Evolutionary conservation across 2,329 filamentous ascomycete species (phyloP).

Genomic region (Tolypocladium sp.): DNA sequence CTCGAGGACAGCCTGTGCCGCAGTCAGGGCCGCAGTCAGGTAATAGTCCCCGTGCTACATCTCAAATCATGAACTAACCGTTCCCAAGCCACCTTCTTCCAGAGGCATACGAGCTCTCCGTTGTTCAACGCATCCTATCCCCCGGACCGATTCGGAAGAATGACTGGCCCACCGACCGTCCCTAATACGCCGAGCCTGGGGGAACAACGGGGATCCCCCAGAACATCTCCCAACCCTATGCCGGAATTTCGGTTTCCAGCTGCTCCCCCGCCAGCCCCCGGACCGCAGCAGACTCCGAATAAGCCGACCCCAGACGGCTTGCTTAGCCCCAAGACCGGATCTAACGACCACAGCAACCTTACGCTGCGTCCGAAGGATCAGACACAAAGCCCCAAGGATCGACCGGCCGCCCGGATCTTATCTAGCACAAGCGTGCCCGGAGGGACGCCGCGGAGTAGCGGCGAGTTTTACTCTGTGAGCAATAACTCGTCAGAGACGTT

Average conservation of each 20-base stretch:
- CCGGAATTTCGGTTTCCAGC: slow-evolving; percentile 51
- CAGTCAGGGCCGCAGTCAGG: slow-evolving; percentile 27
- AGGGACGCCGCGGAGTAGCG: slow-evolving; percentile 80
- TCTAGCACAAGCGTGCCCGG: slow-evolving; percentile 65
- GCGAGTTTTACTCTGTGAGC: slow-evolving; percentile 89
- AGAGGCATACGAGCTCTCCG: slow-evolving; percentile 38
- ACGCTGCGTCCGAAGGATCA: slow-evolving; percentile 32
- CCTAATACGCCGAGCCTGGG: slow-evolving; percentile 34
- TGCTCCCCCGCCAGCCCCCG: slow-evolving; percentile 29
- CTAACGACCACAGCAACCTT: slow-evolving; percentile 24
- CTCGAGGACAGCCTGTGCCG: slow-evolving; percentile 32
- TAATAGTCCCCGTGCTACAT: slow-evolving; percentile 18
- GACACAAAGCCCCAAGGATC: slow-evolving; percentile 46
- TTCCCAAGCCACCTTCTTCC: slow-evolving; percentile 22
- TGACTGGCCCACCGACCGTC: slow-evolving; percentile 30
- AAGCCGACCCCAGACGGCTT: slow-evolving; percentile 26
- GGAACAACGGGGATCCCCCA: slow-evolving; percentile 28
- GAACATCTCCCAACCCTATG: slow-evolving; percentile 32
- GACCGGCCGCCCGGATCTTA: slow-evolving; percentile 56
- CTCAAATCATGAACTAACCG: slow-evolving; percentile 1
- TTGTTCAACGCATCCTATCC: slow-evolving; percentile 47
- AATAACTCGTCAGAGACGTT: slow-evolving; percentile 93
- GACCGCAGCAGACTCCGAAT: slow-evolving; percentile 17
- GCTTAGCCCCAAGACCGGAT: slow-evolving; percentile 27
- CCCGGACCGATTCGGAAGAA: slow-evolving; percentile 34